A percentile compares a stretch with the other conserved stretches of the same genome.
These are phyloP conservation scores for Coemansia sp. DNA, from an alignment of 192 early-diverging fungal genomes.

Conservation along the genomic window DNA sequence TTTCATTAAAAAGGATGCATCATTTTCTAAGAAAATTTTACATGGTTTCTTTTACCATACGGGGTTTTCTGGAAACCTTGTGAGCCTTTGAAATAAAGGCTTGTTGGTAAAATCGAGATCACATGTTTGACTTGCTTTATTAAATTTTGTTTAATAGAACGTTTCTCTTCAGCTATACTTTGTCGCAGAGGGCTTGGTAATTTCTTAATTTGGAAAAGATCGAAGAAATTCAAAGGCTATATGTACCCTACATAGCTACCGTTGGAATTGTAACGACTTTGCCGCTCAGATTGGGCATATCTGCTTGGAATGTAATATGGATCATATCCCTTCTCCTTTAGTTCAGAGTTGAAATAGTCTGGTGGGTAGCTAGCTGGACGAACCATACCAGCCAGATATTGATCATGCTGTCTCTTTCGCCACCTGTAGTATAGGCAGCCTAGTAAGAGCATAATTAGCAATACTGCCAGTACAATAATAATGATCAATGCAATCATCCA, in stretches of 20 bases:
- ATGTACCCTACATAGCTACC: constrained; percentile 9
- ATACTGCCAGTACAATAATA: neutral
- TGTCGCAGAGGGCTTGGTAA: too few relatives aligned
- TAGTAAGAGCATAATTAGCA: neutral
- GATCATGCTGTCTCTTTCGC: constrained; percentile 1
- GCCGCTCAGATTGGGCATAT: neutral
- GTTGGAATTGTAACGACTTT: constrained; percentile 4
- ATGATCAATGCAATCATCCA: constrained; percentile 5
- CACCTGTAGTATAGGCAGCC: neutral
- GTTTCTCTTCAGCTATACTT: too few relatives aligned
- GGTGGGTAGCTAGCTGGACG: neutral
- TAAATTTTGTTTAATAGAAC: too few relatives aligned
- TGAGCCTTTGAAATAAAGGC: too few relatives aligned
- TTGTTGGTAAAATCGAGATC: too few relatives aligned
- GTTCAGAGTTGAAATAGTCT: neutral
- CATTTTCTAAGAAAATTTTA: too few relatives aligned
- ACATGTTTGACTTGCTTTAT: too few relatives aligned
- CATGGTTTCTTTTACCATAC: too few relatives aligned
- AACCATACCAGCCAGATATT: neutral
- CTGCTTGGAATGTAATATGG: neutral
- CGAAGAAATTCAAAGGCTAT: neutral
- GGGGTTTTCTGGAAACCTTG: too few relatives aligned
- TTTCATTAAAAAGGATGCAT: too few relatives aligned
- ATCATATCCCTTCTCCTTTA: neutral
- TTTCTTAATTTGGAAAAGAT: too few relatives aligned